Conservation (phyloP, 345 rosid species). For the Chamaenerion angustifolium region DNA sequence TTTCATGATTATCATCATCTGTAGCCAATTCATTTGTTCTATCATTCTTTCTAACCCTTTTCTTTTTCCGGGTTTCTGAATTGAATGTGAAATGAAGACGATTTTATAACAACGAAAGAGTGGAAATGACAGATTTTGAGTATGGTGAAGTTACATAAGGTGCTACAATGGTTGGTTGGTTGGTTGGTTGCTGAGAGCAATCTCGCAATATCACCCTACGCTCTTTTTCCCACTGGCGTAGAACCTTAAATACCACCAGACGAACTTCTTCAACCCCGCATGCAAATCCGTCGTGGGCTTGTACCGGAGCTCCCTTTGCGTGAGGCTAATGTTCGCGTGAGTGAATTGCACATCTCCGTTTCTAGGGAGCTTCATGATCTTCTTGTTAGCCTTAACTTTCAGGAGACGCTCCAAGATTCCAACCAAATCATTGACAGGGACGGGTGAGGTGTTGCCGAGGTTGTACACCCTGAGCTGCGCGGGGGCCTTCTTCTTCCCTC, state of each 20-base stretch:
- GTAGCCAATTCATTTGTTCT: no score
- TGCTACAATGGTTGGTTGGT: no score
- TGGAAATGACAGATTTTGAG: no score
- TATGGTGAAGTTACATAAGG: no score
- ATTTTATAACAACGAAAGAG: no score
- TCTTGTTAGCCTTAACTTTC: slow-evolving; percentile 3
- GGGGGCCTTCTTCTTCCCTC: slow-evolving; percentile 3
- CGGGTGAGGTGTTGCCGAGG: slow-evolving; percentile 5
- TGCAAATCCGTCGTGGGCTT: slow-evolving; percentile 1
- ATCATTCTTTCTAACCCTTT: no score
- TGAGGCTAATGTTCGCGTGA: slow-evolving; percentile 1
- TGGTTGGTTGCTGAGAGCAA: background rate
- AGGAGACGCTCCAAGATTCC: background rate
- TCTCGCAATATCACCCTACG: background rate
- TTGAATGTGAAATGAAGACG: no score
- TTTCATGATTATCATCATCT: no score
- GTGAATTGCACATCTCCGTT: slow-evolving; percentile 4
- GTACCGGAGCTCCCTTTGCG: slow-evolving; percentile 1
- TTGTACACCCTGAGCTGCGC: slow-evolving; percentile 3
- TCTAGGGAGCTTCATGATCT: slow-evolving; percentile 1
- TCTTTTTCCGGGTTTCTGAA: no score
- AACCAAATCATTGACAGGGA: background rate
- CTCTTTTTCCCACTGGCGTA: slow-evolving; percentile 5
- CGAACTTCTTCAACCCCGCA: slow-evolving; percentile 5
- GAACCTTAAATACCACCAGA: slow-evolving; percentile 5